These are phyloP conservation scores for Helotiales sp. DNA, from an alignment of 2,329 filamentous ascomycete species.

Conservation along the genomic window DNA sequence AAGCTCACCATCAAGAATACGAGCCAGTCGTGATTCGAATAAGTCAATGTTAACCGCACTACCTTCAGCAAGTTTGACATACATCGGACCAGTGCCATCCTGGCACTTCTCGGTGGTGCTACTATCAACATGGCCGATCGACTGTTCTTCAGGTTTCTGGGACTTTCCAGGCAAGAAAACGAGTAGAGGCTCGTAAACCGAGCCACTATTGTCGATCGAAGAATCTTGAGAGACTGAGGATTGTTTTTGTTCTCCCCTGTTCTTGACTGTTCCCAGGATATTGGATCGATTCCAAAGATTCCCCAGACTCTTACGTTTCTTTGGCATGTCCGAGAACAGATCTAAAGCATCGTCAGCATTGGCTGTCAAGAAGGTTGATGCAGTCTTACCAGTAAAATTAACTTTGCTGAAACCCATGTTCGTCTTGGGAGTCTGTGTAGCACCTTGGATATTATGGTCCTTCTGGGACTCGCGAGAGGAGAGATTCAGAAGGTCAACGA, in stretches of 20 bases:
- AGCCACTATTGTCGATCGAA: neutral
- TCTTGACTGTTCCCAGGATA: constrained; percentile 33
- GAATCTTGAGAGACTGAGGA: neutral
- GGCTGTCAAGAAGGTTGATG: neutral
- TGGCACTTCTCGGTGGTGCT: neutral
- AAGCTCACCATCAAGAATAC: constrained; percentile 15
- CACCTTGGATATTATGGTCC: neutral
- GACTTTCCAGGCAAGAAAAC: neutral
- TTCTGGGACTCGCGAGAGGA: constrained; percentile 13
- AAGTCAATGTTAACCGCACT: constrained; percentile 15
- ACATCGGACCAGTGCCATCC: neutral
- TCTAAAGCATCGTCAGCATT: constrained; percentile 5
- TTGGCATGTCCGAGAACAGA: constrained; percentile 8
- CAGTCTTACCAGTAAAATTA: constrained; percentile 4
- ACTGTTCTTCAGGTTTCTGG: neutral
- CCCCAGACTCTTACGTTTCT: constrained; percentile 35
- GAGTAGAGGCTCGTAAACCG: neutral
- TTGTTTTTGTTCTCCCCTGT: constrained; percentile 24
- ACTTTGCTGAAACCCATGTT: neutral
- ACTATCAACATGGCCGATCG: neutral
- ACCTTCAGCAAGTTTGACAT: neutral
- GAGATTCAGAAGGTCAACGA: constrained; percentile 27
- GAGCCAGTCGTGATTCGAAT: constrained; percentile 8
- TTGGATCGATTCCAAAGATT: constrained; percentile 21
- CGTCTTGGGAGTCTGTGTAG: neutral